Conservation (phyloP, 83 land plant genomes). For the Diphasiastrum complanatum region DNA sequence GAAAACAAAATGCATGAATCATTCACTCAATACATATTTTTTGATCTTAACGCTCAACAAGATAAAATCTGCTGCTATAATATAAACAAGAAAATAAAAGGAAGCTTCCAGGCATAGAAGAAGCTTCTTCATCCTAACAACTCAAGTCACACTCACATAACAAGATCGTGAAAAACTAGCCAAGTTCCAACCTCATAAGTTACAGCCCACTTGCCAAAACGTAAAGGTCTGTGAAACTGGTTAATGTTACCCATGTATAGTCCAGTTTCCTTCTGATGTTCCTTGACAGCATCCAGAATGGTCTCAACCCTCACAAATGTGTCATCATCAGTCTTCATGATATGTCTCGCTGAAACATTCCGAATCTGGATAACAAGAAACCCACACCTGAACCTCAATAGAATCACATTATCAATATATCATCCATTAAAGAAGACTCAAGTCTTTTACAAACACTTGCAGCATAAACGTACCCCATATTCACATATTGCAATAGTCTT, state of each 20-base stretch:
- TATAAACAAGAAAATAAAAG: no score
- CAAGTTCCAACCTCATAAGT: conserved; percentile 2
- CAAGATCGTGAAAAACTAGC: no score
- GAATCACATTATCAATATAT: no score
- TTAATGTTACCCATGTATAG: conserved; percentile 12
- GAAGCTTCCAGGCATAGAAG: no score
- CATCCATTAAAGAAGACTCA: background rate
- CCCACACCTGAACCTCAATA: no score
- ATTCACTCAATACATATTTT: no score
- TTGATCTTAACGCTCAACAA: no score
- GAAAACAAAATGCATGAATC: no score
- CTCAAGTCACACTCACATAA: no score
- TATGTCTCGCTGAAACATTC: conserved; percentile 17
- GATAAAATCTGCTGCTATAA: no score
- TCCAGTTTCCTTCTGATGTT: background rate
- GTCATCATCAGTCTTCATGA: conserved; percentile 30
- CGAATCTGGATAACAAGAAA: conserved; percentile 3
- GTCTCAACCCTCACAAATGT: conserved; percentile 21
- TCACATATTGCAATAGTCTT: conserved; percentile 15
- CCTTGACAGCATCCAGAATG: background rate
- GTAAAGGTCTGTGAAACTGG: conserved; percentile 14
- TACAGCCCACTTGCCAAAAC: conserved; percentile 12
- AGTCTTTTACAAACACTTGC: background rate
- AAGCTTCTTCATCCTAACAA: no score
- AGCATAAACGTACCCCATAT: conserved; percentile 13